Percentiles rank a stretch among this genome's conserved stretches.
These are phyloP conservation scores for Aspergillus fijiensis DNA, from an alignment of 2,329 filamentous ascomycete genomes.

Conservation along the genomic window DNA sequence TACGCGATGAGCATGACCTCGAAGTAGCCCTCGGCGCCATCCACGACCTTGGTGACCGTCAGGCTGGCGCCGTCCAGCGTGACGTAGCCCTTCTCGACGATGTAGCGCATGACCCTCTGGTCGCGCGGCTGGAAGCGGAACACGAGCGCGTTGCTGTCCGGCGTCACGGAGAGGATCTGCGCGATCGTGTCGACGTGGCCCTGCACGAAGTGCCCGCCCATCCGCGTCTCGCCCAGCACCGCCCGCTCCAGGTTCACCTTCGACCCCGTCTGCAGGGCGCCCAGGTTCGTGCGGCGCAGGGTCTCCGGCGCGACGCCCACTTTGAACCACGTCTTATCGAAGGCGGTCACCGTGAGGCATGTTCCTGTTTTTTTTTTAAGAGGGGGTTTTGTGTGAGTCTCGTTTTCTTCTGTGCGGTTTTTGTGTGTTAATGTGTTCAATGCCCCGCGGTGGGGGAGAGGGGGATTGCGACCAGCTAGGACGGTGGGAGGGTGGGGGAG, in stretches of 20 bases:
- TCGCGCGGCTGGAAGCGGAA: conserved; percentile 77
- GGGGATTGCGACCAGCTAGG: no score
- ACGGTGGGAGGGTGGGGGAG: not conserved
- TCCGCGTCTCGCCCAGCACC: conserved; percentile 84
- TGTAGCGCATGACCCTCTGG: conserved; percentile 71
- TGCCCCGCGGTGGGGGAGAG: not conserved
- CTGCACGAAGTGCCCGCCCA: conserved; percentile 98
- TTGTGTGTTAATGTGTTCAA: no score
- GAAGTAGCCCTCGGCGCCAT: conserved; percentile 75
- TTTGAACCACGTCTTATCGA: conserved; percentile 68
- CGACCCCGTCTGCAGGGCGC: conserved; percentile 63
- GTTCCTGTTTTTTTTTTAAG: conserved; percentile 51
- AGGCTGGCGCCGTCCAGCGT: conserved; percentile 92
- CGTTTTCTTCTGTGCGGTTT: not conserved
- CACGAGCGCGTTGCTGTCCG: conserved; percentile 87
- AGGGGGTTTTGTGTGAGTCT: not conserved
- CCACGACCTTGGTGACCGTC: conserved; percentile 84
- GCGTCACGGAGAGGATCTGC: conserved; percentile 66
- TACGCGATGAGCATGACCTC: conserved; percentile 98
- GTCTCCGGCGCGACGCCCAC: conserved; percentile 95
- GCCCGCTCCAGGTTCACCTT: conserved; percentile 91
- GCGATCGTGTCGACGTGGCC: conserved; percentile 94
- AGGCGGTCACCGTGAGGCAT: conserved; percentile 86
- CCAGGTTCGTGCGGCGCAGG: conserved; percentile 92
- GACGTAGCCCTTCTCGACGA: conserved; percentile 95